Percentiles rank a stretch among this genome's conserved stretches.
Conservation (phyloP, 2,329 filamentous ascomycete species). For the Tolypocladium nubicola region DNA sequence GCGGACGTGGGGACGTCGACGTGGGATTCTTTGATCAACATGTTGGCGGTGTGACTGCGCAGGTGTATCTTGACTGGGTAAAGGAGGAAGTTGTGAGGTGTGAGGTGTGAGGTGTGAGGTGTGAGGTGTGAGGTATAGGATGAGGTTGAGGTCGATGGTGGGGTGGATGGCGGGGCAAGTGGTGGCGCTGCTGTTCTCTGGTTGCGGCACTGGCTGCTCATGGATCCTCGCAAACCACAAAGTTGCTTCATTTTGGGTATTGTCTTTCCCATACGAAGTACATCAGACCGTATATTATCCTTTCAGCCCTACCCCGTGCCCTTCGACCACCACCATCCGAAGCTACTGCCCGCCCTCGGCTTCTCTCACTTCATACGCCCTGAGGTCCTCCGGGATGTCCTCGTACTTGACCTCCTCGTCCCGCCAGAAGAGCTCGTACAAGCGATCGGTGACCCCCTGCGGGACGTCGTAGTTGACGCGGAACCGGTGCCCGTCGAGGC, state of each 20-base stretch:
- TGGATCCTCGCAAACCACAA: too few species aligned
- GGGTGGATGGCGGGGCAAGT: background rate
- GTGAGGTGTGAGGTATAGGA: background rate
- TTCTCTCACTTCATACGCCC: background rate
- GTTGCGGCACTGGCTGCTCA: background rate
- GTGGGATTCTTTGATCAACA: slow-evolving; percentile 45
- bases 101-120: too few species aligned
- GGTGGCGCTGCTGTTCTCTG: background rate
- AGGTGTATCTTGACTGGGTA: background rate
- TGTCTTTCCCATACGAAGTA: too few species aligned
- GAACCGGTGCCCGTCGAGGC: background rate
- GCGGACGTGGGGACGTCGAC: slow-evolving; percentile 38
- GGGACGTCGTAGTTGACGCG: background rate
- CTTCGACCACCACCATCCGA: too few species aligned
- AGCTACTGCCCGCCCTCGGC: background rate
- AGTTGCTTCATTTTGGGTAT: too few species aligned
- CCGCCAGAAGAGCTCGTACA: background rate
- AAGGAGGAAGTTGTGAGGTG: background rate
- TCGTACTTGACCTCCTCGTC: background rate
- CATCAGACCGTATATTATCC: too few species aligned
- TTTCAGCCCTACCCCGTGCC: too few species aligned
- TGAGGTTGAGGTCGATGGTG: background rate
- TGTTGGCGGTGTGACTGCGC: slow-evolving; percentile 12
- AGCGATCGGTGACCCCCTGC: background rate
- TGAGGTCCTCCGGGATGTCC: background rate